Evolutionary conservation across 208 protist genomes (phyloP), one percentile per base, ranked within the genome.

Genomic region (Naegleria lovaniensis): DNA sequence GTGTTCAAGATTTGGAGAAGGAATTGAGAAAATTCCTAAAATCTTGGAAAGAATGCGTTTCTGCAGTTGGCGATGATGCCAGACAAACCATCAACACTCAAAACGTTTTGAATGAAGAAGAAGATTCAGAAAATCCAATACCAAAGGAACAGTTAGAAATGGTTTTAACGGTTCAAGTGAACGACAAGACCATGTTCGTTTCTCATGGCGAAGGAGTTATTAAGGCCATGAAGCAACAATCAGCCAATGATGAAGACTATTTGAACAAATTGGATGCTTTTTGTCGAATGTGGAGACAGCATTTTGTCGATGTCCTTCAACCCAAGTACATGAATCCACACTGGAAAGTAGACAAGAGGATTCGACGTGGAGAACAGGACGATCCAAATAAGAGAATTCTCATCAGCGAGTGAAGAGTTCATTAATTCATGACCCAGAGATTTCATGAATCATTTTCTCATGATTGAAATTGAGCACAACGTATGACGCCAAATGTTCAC

Each of bases 191-290:
- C n/a, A 11, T 55, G 1, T 89, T 67, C 40, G 6, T 29, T 16
- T 43, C 85, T 38, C 85, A 89, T 67, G 85, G 85, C 25, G 48
- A 89, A 67, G 29, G n/a, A 40, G 85, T 89, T 40, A 29, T 89
- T 5, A 58, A 67, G 3, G 7, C 0, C 41, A 13, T 89, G 29
- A 67, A 25, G 7, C 15, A 38, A 41, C 5, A 38, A 13, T 39
- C 3, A 19, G 39, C 19, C 25, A 41, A 33, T 19, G 83, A 85
- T 43, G 33, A 85, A 6, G 85, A 67, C 29, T 33, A 41, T 67
- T 7, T 29, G 5, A 40, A 89, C 5, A 67, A 67, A 48, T 85
- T 89, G 2, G 85, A 89, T 6, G 85, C 55, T 41, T 89, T 89
- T 40, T 13, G 7, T 15, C 39, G 55, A 25, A 41, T 22, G 9